phyloP scores from a whole-genome alignment of 176 grass and related monocot genomes.

The Carex parvula region DNA sequence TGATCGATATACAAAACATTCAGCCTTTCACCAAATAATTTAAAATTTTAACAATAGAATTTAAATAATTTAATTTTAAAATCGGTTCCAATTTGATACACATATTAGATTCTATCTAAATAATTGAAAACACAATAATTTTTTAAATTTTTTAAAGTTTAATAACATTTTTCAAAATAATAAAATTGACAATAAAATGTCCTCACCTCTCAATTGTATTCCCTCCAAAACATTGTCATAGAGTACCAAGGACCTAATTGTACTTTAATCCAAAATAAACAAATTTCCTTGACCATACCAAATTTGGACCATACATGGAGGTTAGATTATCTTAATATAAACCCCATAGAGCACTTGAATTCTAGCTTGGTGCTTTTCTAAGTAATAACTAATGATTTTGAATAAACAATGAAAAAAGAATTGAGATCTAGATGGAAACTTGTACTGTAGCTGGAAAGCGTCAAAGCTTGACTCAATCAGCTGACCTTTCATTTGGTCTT shows the following conservation, averaged over 20 bases:
- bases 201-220: neutral
- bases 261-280: neutral
- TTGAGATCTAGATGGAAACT: neutral
- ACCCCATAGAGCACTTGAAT: neutral
- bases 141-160: neutral
- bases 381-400: neutral
- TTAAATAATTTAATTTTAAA: no score
- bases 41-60: no score
- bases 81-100: no score
- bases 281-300: neutral
- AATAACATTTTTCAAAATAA: neutral
- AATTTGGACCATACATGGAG: no score
- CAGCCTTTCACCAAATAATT: no score
- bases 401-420: neutral
- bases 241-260: neutral
- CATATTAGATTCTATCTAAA: no score
- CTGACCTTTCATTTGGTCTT: constrained; percentile 8
- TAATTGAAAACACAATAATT: neutral
- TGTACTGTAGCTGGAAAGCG: neutral
- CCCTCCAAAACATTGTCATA: neutral
- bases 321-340: neutral
- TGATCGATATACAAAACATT: no score
- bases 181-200: neutral
- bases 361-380: neutral
- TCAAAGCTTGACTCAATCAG: neutral